These are phyloP conservation scores for Paramecium tetraurelia DNA, from an alignment of 73 alveolate species.

Conservation along the genomic window DNA sequence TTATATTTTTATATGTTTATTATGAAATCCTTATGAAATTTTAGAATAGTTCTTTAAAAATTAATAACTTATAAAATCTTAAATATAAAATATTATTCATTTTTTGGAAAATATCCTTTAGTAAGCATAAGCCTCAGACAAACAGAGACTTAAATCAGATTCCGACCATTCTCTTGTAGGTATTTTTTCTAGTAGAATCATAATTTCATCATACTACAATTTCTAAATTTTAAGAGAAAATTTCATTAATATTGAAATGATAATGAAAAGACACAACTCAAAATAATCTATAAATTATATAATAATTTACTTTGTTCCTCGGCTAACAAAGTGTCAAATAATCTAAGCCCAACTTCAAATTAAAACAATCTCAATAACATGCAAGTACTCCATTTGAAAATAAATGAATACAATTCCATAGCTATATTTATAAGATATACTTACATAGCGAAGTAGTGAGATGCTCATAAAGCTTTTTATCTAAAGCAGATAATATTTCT, in stretches of 20 bases:
- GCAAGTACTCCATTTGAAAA: slow-evolving; percentile 57
- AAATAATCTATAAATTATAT: not conserved
- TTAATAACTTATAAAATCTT: not conserved
- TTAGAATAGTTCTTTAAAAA: not conserved
- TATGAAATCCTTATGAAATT: not conserved
- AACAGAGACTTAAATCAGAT: slow-evolving; percentile 30
- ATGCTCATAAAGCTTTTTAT: not conserved
- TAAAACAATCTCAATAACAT: slow-evolving; percentile 45
- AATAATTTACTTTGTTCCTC: slow-evolving; percentile 20
- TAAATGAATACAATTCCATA: slow-evolving; percentile 39
- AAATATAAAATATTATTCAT: not conserved
- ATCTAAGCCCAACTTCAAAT: slow-evolving; percentile 46
- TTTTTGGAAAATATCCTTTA: slow-evolving; percentile 29
- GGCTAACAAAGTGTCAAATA: slow-evolving; percentile 57
- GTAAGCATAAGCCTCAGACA: slow-evolving; percentile 60
- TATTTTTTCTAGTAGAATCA: slow-evolving; percentile 30
- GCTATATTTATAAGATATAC: not conserved
- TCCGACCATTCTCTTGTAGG: slow-evolving; percentile 60
- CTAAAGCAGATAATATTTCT: slow-evolving; percentile 5
- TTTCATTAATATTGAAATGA: slow-evolving; percentile 31
- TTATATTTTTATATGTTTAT: not conserved
- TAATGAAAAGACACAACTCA: slow-evolving; percentile 41
- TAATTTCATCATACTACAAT: slow-evolving; percentile 52
- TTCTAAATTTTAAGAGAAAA: slow-evolving; percentile 50
- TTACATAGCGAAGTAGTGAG: not conserved